Evolutionary conservation across 352 stramenopile genomes (phyloP), one percentile per base, ranked within the genome.

Genomic region (Globisporangium spinosum): DNA sequence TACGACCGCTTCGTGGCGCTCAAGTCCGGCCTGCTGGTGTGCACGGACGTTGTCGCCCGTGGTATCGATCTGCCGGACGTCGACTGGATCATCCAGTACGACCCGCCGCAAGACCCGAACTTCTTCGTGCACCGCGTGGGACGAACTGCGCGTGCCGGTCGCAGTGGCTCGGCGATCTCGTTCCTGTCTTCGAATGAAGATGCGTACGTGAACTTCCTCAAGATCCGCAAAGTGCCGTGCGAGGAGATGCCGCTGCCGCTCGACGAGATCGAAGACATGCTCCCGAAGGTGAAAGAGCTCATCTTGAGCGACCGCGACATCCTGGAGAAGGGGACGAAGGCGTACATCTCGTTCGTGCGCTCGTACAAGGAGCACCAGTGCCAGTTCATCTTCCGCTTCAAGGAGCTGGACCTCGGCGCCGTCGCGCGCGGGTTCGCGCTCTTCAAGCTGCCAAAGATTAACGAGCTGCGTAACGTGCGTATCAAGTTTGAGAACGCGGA

Each of bases 291-390:
- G 32, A 94, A 95, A 68, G 79, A 88, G 29, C 72, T 97, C 12
- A 89, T 97, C 25, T 65, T 98, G 65, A 77, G 87, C 59, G 97
- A 99, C 76, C 87, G 98, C 49, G 98, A 99, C 66, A 65, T 99
- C 65, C 83, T 99, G 8, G 98, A 99, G 73, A 98, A 98, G 68
- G 97, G 98, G 35, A 99, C 97, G 0, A 98, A 97, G 67, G 98
- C 97, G 15, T 99, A 99, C 74, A 99, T 99, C 49, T 97, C 97
- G 17, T 99, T 99, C 75, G 92, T 99, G 71, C 88, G 97, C 23
- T 98, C 97, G 22, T 99, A 99, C 87, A 99, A 99, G 75, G 97
- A 99, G 70, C 96, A 99, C 84, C 87, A 98, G 72, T 99, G 96
- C 65, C 89, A 98, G 62, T 99, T 99, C 77, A 99, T 99, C 62